Percentiles rank a stretch among this genome's conserved stretches.
phyloP scores from a whole-genome alignment of 23 red algal species.

The Rhodosorus marinus region DNA sequence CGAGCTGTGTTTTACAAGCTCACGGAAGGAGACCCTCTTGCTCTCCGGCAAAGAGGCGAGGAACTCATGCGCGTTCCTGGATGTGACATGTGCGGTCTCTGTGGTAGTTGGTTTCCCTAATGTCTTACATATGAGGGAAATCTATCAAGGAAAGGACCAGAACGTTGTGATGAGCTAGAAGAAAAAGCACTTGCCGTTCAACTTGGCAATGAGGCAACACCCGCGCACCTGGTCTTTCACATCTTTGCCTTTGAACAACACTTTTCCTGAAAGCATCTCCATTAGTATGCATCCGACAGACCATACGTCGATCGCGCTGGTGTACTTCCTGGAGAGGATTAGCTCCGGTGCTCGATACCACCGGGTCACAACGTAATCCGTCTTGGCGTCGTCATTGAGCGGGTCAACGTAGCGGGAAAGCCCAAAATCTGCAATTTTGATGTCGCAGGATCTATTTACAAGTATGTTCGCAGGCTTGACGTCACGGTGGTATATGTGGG shows the following conservation, averaged over 20 bases:
- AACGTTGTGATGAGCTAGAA: not conserved
- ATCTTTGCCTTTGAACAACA: slow-evolving; percentile 70
- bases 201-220: slow-evolving; percentile 7
- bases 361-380: slow-evolving; percentile 70
- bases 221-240: slow-evolving; percentile 83
- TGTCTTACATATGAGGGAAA: slow-evolving; percentile 13
- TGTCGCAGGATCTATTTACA: slow-evolving; percentile 23
- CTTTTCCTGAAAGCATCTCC: slow-evolving; percentile 49
- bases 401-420: slow-evolving; percentile 47
- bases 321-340: slow-evolving; percentile 63
- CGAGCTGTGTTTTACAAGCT: slow-evolving; percentile 13
- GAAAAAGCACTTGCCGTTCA: too few species aligned
- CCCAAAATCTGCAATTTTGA: slow-evolving; percentile 85
- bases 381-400: slow-evolving; percentile 29
- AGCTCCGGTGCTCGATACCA: slow-evolving; percentile 88
- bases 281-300: slow-evolving; percentile 79
- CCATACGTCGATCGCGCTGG: slow-evolving; percentile 89
- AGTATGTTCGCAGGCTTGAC: slow-evolving; percentile 90
- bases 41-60: slow-evolving; percentile 9
- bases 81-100: slow-evolving; percentile 16
- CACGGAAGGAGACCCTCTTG: slow-evolving; percentile 1
- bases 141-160: too few species aligned
- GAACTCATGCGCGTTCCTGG: slow-evolving; percentile 30
- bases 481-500: slow-evolving; percentile 63
- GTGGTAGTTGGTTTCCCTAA: slow-evolving; percentile 37